Evolutionary conservation across 805 yeast species (phyloP), one percentile per base, ranked within the genome.

Genomic region (Ogataea angusta): DNA sequence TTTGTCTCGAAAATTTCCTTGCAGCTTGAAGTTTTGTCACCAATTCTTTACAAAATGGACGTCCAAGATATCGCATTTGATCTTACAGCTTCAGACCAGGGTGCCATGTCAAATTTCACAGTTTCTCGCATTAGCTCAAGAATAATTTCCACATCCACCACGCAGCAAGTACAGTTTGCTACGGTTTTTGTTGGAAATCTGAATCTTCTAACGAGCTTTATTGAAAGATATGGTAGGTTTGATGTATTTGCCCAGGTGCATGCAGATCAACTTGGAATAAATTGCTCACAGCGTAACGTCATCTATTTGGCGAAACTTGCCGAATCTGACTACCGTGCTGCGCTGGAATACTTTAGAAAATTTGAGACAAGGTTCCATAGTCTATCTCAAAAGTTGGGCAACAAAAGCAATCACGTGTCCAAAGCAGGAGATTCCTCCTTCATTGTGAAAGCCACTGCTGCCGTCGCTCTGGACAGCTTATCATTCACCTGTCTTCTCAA

Each of bases 11-110:
- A 38, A 23, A 22, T 51, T 10, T 39, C 34, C 10, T n/a, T 49
- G 5, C 38, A 43, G 12, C 17, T 49, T 16, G 49, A 43, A n/a
- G 3, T 47, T 6, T 17, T 49, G 15, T 42, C 53, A 3, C 55
- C 57, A 4, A 3, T 53, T 9, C 22, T 34, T 30, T 69, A 15
- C 23, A 34, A 15, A 7, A 5, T 46, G 29, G 54, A 47, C 10
- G 10, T 47, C 14, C 47, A 47, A 8, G 47, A 46, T 27, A 17
- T 44, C 13, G 29, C 25, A 1, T 25, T 29, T n/a, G 46, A 39
- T 24, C 25, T 47, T 30, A 18, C 29, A 10, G 30, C 40, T n/a
- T 40, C 55, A 10, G 42, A 41, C 13, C 18, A 32, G 8, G 48
- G 48, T 3, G 18, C 40, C 6, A 26, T 36, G 16, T 27, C 42